These are phyloP conservation scores for Sphagnum tenellum DNA, from an alignment of 225 moss, liverwort and hornwort species.

Conservation along the genomic window DNA sequence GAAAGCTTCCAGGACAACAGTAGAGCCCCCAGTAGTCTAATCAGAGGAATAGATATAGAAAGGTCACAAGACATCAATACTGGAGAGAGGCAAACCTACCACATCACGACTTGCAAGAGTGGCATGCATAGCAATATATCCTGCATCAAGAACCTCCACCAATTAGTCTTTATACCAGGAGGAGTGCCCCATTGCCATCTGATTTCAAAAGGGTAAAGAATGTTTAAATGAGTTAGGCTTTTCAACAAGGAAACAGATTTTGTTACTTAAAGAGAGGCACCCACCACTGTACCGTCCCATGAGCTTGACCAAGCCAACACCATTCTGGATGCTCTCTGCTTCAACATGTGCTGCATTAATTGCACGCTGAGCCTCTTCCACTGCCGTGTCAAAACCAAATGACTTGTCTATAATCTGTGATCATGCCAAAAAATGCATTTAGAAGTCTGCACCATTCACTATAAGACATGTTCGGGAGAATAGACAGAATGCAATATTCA, in stretches of 20 bases:
- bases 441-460: not conserved
- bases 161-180: not conserved
- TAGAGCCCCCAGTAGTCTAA: too few relatives aligned
- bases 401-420: conserved; percentile 53
- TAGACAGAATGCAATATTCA: not conserved
- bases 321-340: conserved; percentile 70
- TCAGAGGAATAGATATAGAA: not conserved
- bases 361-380: conserved; percentile 77
- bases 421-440: not conserved
- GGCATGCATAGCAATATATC: conserved; percentile 71
- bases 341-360: conserved; percentile 74
- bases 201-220: not conserved
- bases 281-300: conserved; percentile 74
- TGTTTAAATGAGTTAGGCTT: not conserved
- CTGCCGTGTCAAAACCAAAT: conserved; percentile 71
- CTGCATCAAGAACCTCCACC: conserved; percentile 14
- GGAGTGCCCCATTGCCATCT: not conserved
- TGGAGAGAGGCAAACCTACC: conserved; percentile 15
- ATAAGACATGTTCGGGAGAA: not conserved
- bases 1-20: not conserved
- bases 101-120: conserved; percentile 81
- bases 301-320: conserved; percentile 75
- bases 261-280: not conserved
- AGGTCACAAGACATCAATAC: not conserved
- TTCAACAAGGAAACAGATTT: not conserved